A percentile compares a stretch with the other conserved stretches of the same genome.
These are phyloP conservation scores for Cubamyces sp. DNA, from an alignment of 768 basidiomycete species.

Conservation along the genomic window DNA sequence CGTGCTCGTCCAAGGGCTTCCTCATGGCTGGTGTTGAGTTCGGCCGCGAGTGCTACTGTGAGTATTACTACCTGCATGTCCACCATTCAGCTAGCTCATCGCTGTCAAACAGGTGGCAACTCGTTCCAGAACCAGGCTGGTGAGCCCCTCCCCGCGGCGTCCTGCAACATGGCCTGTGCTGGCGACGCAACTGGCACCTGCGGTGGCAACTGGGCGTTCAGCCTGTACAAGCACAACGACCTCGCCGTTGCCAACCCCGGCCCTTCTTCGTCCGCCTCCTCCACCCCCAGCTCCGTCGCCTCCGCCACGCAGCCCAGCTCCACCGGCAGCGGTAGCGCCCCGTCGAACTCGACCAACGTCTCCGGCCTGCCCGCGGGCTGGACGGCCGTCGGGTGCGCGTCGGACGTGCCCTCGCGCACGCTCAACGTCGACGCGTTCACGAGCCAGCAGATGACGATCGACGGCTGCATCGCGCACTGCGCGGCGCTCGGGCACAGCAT, in stretches of 20 bases:
- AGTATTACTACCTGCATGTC: not conserved
- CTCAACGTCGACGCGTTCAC: conserved; percentile 25
- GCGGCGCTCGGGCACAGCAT: conserved; percentile 14
- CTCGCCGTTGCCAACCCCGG: conserved; percentile 1
- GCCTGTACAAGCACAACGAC: conserved; percentile 17
- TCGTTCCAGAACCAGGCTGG: conserved; percentile 25
- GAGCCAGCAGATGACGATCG: conserved; percentile 21
- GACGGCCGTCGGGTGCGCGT: conserved; percentile 19
- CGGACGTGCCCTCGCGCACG: conserved; percentile 17
- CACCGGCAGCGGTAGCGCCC: not conserved
- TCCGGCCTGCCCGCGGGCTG: conserved; percentile 18
- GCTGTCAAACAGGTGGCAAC: conserved; percentile 22
- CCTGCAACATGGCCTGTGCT: conserved; percentile 28
- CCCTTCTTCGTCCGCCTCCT: conserved; percentile 13
- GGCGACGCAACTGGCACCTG: conserved; percentile 17
- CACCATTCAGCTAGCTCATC: not conserved
- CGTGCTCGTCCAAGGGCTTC: conserved; percentile 37
- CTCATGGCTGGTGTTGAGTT: conserved; percentile 39
- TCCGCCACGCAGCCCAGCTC: conserved; percentile 2
- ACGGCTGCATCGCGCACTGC: conserved; percentile 22
- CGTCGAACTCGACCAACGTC: conserved; percentile 19
- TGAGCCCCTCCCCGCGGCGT: conserved; percentile 10
- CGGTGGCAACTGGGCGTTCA: conserved; percentile 29
- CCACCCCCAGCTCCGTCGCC: conserved; percentile 14
- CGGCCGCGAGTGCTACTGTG: conserved; percentile 39